These are phyloP conservation scores for Selenicereus undatus DNA, from an alignment of 148 eudicot species.

Conservation along the genomic window DNA sequence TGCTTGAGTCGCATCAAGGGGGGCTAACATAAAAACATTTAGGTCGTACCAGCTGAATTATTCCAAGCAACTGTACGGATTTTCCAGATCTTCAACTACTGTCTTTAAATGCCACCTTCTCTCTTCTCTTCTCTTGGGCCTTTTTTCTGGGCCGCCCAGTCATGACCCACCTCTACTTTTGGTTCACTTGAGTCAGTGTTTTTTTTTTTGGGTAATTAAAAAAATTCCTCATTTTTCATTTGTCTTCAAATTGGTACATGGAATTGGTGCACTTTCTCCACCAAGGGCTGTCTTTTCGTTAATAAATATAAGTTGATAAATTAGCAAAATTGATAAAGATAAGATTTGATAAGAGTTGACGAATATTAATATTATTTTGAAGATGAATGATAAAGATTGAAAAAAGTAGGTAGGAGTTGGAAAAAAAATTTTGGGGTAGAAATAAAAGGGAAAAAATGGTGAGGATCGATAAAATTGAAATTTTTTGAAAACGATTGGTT, in stretches of 20 bases:
- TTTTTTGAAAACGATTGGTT: too few relatives aligned
- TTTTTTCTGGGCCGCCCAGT: slow-evolving; percentile 12
- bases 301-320: too few relatives aligned
- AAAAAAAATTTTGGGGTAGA: too few relatives aligned
- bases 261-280: slow-evolving; percentile 16
- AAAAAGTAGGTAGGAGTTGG: too few relatives aligned
- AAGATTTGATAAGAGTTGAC: too few relatives aligned
- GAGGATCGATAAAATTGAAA: too few relatives aligned
- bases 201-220: background rate
- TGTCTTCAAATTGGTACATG: background rate
- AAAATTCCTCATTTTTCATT: background rate
- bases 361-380: too few relatives aligned
- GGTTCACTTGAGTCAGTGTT: background rate
- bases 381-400: too few relatives aligned
- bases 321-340: too few relatives aligned
- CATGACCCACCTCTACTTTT: background rate
- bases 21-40: background rate
- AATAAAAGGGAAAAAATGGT: too few relatives aligned
- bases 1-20: too few relatives aligned
- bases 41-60: slow-evolving; percentile 12
- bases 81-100: slow-evolving; percentile 15
- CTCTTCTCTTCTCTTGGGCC: background rate
- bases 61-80: background rate
- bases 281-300: background rate
- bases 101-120: slow-evolving; percentile 4